Conservation (phyloP, 768 basidiomycete species). For the Lentinula lateritia region DNA sequence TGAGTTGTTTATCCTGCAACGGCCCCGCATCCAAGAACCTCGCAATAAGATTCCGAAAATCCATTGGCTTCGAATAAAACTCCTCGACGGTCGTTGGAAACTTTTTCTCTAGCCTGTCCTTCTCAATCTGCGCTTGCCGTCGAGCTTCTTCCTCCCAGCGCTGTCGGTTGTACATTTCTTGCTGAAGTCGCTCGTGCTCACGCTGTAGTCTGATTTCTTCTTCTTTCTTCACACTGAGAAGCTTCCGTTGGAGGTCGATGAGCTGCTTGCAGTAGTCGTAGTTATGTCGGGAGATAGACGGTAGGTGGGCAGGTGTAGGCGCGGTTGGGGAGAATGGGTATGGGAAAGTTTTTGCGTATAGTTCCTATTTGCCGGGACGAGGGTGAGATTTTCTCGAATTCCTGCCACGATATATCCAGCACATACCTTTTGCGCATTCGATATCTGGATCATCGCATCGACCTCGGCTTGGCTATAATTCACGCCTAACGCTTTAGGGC, state of each 20-base stretch:
- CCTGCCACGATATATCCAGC: too few relatives aligned
- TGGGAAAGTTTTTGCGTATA: background rate
- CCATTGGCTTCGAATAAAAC: background rate
- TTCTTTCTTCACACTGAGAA: background rate
- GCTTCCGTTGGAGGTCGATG: background rate
- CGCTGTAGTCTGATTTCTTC: background rate
- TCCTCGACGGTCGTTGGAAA: slow-evolving; percentile 2
- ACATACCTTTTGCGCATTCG: background rate
- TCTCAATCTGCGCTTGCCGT: background rate
- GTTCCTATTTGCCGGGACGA: background rate
- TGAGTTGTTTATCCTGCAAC: slow-evolving; percentile 1
- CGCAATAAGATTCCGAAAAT: background rate
- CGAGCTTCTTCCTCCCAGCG: slow-evolving; percentile 1
- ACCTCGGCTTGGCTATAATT: background rate
- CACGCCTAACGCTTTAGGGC: background rate
- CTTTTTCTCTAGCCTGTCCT: background rate
- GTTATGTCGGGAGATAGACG: slow-evolving; percentile 1
- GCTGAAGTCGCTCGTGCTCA: background rate
- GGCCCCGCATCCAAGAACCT: background rate
- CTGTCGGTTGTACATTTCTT: background rate
- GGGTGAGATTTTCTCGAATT: background rate
- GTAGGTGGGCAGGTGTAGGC: background rate
- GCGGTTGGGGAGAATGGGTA: slow-evolving; percentile 6
- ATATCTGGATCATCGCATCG: background rate
- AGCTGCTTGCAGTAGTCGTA: background rate